Evolutionary conservation across 768 basidiomycete species (phyloP).

Genomic region (Naganishia onofrii): DNA sequence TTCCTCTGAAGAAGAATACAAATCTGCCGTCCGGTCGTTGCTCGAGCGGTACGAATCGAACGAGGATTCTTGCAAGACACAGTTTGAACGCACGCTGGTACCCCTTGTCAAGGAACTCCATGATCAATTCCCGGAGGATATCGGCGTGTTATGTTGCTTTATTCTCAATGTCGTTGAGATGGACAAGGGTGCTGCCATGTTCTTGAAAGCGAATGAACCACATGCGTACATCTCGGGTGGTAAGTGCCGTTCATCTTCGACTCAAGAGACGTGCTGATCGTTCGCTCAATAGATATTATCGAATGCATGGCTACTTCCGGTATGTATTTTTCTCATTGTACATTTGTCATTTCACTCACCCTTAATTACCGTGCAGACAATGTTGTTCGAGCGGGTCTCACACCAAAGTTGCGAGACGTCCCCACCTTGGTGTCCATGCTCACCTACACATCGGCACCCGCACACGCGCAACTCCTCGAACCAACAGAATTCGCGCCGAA

Average conservation of each 20-base stretch:
- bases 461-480: constrained; percentile 67
- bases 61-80: constrained; percentile 38
- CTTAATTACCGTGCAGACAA: constrained; percentile 65
- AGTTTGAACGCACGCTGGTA: constrained; percentile 45
- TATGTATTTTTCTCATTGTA: constrained; percentile 19
- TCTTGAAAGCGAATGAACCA: constrained; percentile 91
- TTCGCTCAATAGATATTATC: constrained; percentile 70
- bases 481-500: constrained; percentile 58
- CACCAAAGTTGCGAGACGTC: constrained; percentile 92
- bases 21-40: constrained; percentile 61
- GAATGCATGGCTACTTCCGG: constrained; percentile 95
- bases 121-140: constrained; percentile 80
- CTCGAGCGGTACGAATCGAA: constrained; percentile 61
- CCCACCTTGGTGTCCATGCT: constrained; percentile 81
- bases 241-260: constrained; percentile 51
- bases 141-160: constrained; percentile 89
- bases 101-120: constrained; percentile 60
- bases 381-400: constrained; percentile 95
- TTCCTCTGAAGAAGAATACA: constrained; percentile 57
- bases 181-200: constrained; percentile 82
- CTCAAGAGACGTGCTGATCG: background rate
- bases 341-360: background rate
- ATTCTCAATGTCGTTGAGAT: constrained; percentile 81
- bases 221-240: constrained; percentile 95
- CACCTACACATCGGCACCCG: constrained; percentile 73